These are phyloP conservation scores for Podosphaera leucotricha DNA, from an alignment of 2,329 filamentous ascomycete species.

Conservation along the genomic window DNA sequence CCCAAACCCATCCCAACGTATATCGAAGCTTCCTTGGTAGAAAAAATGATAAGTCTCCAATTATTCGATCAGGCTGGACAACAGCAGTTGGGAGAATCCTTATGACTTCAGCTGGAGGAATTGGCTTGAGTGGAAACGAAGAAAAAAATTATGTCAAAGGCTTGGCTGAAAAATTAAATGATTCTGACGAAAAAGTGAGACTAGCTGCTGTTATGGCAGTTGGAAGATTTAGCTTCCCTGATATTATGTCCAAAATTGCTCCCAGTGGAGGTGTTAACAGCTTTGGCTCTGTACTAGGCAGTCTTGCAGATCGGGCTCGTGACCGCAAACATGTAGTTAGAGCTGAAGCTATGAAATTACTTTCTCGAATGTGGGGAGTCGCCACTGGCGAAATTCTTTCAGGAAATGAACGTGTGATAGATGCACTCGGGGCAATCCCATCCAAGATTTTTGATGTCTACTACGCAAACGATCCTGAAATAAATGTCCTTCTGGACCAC, in stretches of 20 bases:
- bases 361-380: conserved; percentile 83
- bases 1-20: conserved; percentile 51
- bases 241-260: conserved; percentile 64
- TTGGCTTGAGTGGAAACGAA: conserved; percentile 65
- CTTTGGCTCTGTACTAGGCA: conserved; percentile 54
- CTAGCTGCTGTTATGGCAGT: conserved; percentile 72
- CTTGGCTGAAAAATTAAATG: conserved; percentile 59
- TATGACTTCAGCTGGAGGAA: conserved; percentile 73
- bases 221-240: conserved; percentile 54
- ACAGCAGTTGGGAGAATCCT: conserved; percentile 67
- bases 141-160: conserved; percentile 51
- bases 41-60: conserved; percentile 62
- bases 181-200: conserved; percentile 77
- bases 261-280: conserved; percentile 51
- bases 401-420: conserved; percentile 51
- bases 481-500: conserved; percentile 64
- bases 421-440: conserved; percentile 60
- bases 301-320: conserved; percentile 67
- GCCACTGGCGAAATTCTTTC: conserved; percentile 67
- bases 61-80: conserved; percentile 70
- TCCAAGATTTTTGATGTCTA: conserved; percentile 67
- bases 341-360: conserved; percentile 61
- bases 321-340: conserved; percentile 66
- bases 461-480: conserved; percentile 72
- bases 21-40: conserved; percentile 72